These are phyloP conservation scores for Pseudotulostoma volvatum DNA, from an alignment of 495 filamentous ascomycete genomes.

Conservation along the genomic window DNA sequence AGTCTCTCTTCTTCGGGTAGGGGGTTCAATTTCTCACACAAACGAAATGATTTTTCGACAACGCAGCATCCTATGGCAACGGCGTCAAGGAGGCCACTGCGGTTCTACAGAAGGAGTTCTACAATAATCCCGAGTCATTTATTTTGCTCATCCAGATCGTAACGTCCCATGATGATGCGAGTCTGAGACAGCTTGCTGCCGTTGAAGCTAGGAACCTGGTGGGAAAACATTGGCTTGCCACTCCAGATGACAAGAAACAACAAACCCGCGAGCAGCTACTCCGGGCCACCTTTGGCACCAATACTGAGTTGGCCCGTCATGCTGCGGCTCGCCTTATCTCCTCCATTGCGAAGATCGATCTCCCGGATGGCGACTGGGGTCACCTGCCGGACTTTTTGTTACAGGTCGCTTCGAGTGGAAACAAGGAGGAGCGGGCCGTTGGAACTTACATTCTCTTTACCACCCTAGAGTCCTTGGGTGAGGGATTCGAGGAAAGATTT, in stretches of 20 bases:
- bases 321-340: conserved; percentile 78
- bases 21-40: no score
- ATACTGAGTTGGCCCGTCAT: conserved; percentile 58
- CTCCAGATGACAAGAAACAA: conserved; percentile 50
- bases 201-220: conserved; percentile 73
- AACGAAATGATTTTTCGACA: conserved; percentile 6
- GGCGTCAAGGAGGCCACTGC: conserved; percentile 75
- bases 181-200: conserved; percentile 74
- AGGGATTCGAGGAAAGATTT: conserved; percentile 61
- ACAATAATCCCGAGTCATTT: conserved; percentile 67
- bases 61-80: conserved; percentile 26
- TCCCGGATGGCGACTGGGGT: conserved; percentile 73
- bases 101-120: conserved; percentile 79
- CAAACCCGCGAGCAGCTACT: conserved; percentile 68
- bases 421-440: conserved; percentile 70
- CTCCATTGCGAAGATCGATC: conserved; percentile 68
- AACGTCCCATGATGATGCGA: conserved; percentile 49
- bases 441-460: conserved; percentile 87
- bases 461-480: conserved; percentile 68
- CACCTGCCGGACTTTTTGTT: conserved; percentile 63
- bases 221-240: conserved; percentile 63
- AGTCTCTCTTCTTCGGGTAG: neutral
- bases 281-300: conserved; percentile 62
- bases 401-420: conserved; percentile 51
- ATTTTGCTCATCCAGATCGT: conserved; percentile 72